Evolutionary conservation across 345 rosid species (phyloP).

Genomic region (Theobroma cacao): DNA sequence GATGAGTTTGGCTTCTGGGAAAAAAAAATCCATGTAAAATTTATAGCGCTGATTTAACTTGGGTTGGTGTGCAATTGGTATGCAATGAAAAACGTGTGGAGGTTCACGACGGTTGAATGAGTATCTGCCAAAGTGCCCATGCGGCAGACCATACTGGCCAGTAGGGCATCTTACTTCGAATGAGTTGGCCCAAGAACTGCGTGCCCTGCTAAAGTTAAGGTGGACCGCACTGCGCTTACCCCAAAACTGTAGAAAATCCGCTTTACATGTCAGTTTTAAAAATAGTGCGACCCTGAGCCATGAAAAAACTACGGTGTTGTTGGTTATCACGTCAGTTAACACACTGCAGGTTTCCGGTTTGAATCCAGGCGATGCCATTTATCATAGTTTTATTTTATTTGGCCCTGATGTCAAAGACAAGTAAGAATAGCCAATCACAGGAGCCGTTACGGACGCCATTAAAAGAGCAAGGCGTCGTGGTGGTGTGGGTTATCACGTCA

Average conservation of each 20-base stretch:
- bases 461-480: conserved; percentile 59
- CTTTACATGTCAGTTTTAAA: too few relatives aligned
- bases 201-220: neutral
- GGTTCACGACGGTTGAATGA: conserved; percentile 25
- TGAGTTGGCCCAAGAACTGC: neutral
- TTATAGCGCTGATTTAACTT: conserved; percentile 12
- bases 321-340: conserved; percentile 97
- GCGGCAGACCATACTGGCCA: neutral
- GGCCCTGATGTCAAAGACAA: too few relatives aligned
- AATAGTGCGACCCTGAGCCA: too few relatives aligned
- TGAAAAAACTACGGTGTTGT: conserved; percentile 66
- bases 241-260: neutral
- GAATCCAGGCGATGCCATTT: conserved; percentile 77
- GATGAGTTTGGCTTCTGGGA: neutral
- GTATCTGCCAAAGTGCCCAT: neutral
- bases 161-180: neutral
- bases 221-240: neutral
- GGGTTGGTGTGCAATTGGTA: conserved; percentile 36
- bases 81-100: conserved; percentile 21
- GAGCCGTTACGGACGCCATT: too few relatives aligned
- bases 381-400: neutral
- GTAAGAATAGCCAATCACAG: too few relatives aligned
- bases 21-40: neutral
- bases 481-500: conserved; percentile 98
- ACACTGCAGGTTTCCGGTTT: conserved; percentile 97